phyloP scores from a whole-genome alignment of 2,329 filamentous ascomycete species.

The Emmonsiellopsis sp. region DNA sequence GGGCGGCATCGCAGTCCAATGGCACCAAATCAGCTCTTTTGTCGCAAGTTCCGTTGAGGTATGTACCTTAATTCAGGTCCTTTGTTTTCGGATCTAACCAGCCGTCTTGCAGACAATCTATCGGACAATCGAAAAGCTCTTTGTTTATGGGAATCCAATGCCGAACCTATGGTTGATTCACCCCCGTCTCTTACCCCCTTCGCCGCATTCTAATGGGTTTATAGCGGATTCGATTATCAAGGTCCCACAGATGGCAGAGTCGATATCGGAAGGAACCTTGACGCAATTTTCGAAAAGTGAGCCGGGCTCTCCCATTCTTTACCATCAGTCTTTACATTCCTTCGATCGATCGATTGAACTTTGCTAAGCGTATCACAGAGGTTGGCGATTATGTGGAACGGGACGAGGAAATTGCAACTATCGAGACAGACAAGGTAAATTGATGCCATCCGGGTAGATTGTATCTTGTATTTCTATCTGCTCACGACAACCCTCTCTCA shows the following conservation, averaged over 20 bases:
- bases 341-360: background rate
- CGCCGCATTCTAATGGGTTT: slow-evolving; percentile 9
- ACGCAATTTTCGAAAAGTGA: slow-evolving; percentile 84
- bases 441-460: background rate
- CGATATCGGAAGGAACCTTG: slow-evolving; percentile 91
- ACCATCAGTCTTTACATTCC: slow-evolving; percentile 2
- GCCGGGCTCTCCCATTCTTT: slow-evolving; percentile 11
- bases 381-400: slow-evolving; percentile 88
- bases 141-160: background rate
- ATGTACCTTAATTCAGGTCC: background rate
- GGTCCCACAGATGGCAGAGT: slow-evolving; percentile 97
- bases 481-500: slow-evolving; percentile 25
- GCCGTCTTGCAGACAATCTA: background rate
- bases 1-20: background rate
- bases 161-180: background rate
- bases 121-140: background rate
- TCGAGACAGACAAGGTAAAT: slow-evolving; percentile 92
- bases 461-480: background rate
- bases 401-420: slow-evolving; percentile 96
- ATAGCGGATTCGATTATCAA: slow-evolving; percentile 75
- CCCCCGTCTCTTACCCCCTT: background rate
- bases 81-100: background rate
- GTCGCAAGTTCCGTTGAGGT: background rate
- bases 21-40: background rate
- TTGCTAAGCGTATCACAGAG: slow-evolving; percentile 35